Percentiles rank a stretch among this genome's conserved stretches.
Evolutionary conservation across 164 flowering plant genomes (phyloP).

Genomic region (Magnolia officinalis): DNA sequence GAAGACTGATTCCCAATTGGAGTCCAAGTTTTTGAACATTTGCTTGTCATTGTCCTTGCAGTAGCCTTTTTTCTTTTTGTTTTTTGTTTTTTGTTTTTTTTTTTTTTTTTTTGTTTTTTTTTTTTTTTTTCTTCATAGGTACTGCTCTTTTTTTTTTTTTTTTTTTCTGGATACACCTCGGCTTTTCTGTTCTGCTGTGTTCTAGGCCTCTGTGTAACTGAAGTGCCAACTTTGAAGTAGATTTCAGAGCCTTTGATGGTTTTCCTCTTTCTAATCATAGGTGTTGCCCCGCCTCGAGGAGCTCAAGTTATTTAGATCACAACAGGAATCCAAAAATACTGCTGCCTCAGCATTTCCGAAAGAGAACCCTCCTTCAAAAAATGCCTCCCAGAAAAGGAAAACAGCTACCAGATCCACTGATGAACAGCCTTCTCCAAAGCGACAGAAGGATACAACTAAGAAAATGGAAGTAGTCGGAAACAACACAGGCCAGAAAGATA

Average conservation of each 20-base stretch:
- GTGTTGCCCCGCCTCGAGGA: conserved; percentile 84
- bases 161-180: neutral
- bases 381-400: conserved; percentile 64
- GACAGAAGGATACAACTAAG: conserved; percentile 40
- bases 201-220: neutral
- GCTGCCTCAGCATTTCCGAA: conserved; percentile 30
- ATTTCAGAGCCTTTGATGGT: neutral
- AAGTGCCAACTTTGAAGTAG: neutral
- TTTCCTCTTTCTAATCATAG: conserved; percentile 26
- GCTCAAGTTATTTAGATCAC: conserved; percentile 53
- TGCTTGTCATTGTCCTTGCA: neutral
- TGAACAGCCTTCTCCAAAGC: conserved; percentile 56
- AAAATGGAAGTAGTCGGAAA: conserved; percentile 19
- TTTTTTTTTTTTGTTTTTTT: too few relatives aligned
- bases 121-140: neutral
- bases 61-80: too few relatives aligned
- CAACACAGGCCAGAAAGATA: conserved; percentile 11
- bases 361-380: conserved; percentile 33
- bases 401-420: conserved; percentile 27
- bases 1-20: neutral
- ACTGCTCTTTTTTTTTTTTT: too few relatives aligned
- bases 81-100: too few relatives aligned
- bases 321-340: conserved; percentile 52
- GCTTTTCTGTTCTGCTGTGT: neutral
- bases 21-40: neutral